phyloP scores from a whole-genome alignment of 1,284 basidiomycete species.

The Meripilus lineatus region DNA sequence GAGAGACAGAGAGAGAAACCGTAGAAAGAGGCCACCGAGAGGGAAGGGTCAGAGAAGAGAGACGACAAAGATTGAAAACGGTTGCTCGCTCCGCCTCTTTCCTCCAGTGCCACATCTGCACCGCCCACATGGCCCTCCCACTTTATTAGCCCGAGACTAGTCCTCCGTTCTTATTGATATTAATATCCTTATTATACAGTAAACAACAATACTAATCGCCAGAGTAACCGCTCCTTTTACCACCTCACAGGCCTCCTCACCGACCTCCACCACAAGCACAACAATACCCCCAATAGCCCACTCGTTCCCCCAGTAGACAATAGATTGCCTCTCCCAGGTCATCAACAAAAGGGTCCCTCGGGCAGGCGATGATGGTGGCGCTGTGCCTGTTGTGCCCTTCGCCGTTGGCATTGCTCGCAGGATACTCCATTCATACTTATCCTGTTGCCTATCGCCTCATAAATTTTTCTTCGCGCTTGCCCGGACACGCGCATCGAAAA shows the following conservation, averaged over 20 bases:
- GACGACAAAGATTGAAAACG: conserved; percentile 27
- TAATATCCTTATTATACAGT: too few species aligned
- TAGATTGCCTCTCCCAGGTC: background rate
- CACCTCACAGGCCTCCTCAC: conserved; percentile 8
- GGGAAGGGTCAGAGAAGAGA: conserved; percentile 23
- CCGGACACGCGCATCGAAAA: conserved; percentile 81
- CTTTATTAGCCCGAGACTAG: conserved; percentile 17
- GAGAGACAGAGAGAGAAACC: conserved; percentile 26
- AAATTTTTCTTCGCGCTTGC: conserved; percentile 85
- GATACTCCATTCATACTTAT: background rate
- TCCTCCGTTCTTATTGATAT: too few species aligned
- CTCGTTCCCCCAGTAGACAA: background rate
- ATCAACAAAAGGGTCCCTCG: background rate
- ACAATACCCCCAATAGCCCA: too few species aligned
- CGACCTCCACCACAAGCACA: conserved; percentile 5
- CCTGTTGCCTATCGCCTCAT: conserved; percentile 31
- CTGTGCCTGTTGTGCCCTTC: background rate
- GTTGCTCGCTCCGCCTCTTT: background rate
- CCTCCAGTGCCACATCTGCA: conserved; percentile 2
- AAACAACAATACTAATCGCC: too few species aligned
- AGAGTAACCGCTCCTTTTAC: too few species aligned
- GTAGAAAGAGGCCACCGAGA: conserved; percentile 24
- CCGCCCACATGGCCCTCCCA: too few species aligned
- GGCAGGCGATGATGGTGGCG: background rate
- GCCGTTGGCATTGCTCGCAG: background rate